Evolutionary conservation across 257 asterid genomes (phyloP), one percentile per base, ranked within the genome.

Genomic region (Solanum rostratum): DNA sequence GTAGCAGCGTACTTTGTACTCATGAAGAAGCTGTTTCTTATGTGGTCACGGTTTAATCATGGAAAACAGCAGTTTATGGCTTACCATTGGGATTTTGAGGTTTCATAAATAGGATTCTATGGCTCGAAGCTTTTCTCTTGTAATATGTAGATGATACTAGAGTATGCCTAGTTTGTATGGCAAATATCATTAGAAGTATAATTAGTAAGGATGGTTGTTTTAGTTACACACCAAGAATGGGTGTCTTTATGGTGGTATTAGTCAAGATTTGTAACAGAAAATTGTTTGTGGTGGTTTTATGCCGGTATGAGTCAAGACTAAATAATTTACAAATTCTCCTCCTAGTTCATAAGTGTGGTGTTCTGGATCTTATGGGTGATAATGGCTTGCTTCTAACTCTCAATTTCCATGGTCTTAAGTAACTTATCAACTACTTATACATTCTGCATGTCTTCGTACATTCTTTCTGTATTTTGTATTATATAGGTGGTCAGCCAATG

Each of bases 401-500:
- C 62, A 76, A 46, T 49, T 68, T 76, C 43, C 60, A 46, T 14
- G 60, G 39, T 22, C 60, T 49, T 49, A 15, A 46, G 41, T 49
- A 76, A 29, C 22, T 76, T 46, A 49, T 76, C 41, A 46, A 15
- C 41, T 46, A 22, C 62, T 76, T 76, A 27, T 49, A 18, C 62
- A 76, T 76, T 49, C 59, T 76, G 11, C 43, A 49, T 49, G 24
- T 43, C 1, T 76, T 76, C 81, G 24, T 24, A 24, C 7, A 76
- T 20, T 6, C 63, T 27, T 6, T 29, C 39, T 62, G 52, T 71
- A 79, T 54, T 70, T 84, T 76, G 62, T 84, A 79, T 79, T 66
- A 55, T 84, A 60, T 84, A 95, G 99, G 92, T 97, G 96, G 99
- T 86, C 94, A n/a, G 94, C 93, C 84, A 90, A 90, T 81, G 83